These are phyloP conservation scores for Trypanosoma conorhini DNA, from an alignment of 208 protist species.

Conservation along the genomic window DNA sequence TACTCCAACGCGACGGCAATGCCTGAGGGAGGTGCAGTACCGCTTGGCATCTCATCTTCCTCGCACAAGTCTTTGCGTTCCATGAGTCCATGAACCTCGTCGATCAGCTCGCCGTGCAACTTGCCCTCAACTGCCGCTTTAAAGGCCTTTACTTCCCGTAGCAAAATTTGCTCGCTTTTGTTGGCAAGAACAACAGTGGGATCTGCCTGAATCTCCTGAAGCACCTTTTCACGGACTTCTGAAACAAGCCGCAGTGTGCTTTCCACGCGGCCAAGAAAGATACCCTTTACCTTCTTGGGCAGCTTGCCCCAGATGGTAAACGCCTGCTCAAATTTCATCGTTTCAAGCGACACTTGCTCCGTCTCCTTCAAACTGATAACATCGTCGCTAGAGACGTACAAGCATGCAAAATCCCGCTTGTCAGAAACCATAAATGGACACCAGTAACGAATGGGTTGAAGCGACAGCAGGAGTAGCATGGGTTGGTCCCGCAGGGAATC, in stretches of 20 bases:
- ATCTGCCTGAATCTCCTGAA: constrained; percentile 49
- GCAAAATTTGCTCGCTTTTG: constrained; percentile 51
- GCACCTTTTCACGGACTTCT: constrained; percentile 24
- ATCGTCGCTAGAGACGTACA: constrained; percentile 49
- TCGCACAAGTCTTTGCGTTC: constrained; percentile 64
- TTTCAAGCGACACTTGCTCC: constrained; percentile 26
- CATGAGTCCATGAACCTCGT: constrained; percentile 69
- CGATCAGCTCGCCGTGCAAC: constrained; percentile 76
- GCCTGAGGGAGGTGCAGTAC: constrained; percentile 36
- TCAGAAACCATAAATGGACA: constrained; percentile 73
- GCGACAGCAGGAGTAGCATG: constrained; percentile 84
- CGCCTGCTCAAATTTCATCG: constrained; percentile 39
- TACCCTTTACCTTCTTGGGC: constrained; percentile 35
- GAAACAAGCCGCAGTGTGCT: constrained; percentile 16
- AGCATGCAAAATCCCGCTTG: constrained; percentile 61
- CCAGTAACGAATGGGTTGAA: constrained; percentile 82
- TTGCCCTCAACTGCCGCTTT: constrained; percentile 49
- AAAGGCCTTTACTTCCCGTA: constrained; percentile 34
- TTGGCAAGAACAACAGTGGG: constrained; percentile 69
- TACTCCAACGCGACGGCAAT: constrained; percentile 72
- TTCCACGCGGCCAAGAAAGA: constrained; percentile 37
- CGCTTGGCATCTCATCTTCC: constrained; percentile 39
- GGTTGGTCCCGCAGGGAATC: constrained; percentile 83
- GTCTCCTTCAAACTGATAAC: constrained; percentile 29
- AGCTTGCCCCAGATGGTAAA: constrained; percentile 57